phyloP scores from a whole-genome alignment of 2,329 filamentous ascomycete genomes.

The Bipolaris gigantea region DNA sequence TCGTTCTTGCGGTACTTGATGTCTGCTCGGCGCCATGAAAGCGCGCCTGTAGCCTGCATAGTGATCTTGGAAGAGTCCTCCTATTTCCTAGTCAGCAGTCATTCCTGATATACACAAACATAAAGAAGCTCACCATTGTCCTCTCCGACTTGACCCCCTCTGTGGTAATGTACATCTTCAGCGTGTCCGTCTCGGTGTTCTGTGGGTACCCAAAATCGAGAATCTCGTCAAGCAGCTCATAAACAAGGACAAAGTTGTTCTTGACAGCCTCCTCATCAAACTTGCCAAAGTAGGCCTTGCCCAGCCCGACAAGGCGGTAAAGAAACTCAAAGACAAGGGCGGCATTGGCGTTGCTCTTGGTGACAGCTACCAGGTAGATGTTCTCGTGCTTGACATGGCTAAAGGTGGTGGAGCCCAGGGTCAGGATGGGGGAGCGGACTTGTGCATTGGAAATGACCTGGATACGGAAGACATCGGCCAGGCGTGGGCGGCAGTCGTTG shows the following conservation, averaged over 20 bases:
- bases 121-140: slow-evolving; percentile 54
- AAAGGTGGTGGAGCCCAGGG: slow-evolving; percentile 95
- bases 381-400: slow-evolving; percentile 99
- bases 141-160: slow-evolving; percentile 94
- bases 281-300: slow-evolving; percentile 96
- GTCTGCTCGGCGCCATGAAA: slow-evolving; percentile 95
- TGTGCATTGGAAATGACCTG: slow-evolving; percentile 98
- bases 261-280: slow-evolving; percentile 99
- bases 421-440: slow-evolving; percentile 95
- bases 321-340: slow-evolving; percentile 98
- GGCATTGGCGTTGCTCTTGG: slow-evolving; percentile 98
- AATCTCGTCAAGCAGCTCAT: slow-evolving; percentile 96
- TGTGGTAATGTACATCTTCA: slow-evolving; percentile 99
- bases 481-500: slow-evolving; percentile 94
- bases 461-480: slow-evolving; percentile 98
- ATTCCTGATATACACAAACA: neutral
- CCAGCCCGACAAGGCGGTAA: slow-evolving; percentile 85
- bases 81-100: slow-evolving; percentile 30
- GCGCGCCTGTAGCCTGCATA: slow-evolving; percentile 96
- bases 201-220: slow-evolving; percentile 99
- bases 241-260: slow-evolving; percentile 99
- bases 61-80: slow-evolving; percentile 98
- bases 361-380: slow-evolving; percentile 95
- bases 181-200: slow-evolving; percentile 96
- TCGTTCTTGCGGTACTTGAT: slow-evolving; percentile 99